Base-by-base conservation (phyloP, 257 asterid genomes). In the Solanum tacnaense region DNA sequence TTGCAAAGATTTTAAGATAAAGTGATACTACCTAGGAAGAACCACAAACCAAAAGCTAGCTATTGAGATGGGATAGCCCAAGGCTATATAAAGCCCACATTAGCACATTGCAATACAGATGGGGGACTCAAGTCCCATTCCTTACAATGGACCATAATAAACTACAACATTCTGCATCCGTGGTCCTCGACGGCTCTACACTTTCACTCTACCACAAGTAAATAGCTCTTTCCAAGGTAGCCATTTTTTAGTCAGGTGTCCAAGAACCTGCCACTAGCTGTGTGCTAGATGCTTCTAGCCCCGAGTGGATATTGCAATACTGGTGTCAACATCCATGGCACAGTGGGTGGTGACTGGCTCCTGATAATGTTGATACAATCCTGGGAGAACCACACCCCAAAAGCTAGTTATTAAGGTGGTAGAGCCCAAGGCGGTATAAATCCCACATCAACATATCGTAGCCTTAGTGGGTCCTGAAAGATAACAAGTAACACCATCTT, bases 401-500 rank as follows among this genome's bases (percentile, higher is more conserved):
- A 73, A 73, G 82, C 29, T 73, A 73, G 82, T 23, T 34, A 73
- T 73, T 34, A 10, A 73, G 27, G 49, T 73, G 82, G 29, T 39
- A 35, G 49, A 21, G 82, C 29, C 29, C 82, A 20, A 34, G 29
- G n/a, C 18, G 11, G 23, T 34, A 32, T 72, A 72, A 32, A 20
- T 16, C 5, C 27, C 44, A 72, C 5, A 73, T 72, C 27, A 73
- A 21, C 82, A 20, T 21, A 73, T 73, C n/a, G 16, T 79, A 44
- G 34, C 68, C 85, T 81, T 46, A 29, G 70, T 81, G 44, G 70
- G 85, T 49, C 44, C 29, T 29, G 41, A 46, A 81, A 29, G 41
- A 29, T 23, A 81, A 46, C 79, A 72, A 86, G 88, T 46, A 70
- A 86, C 83, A 25, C 41, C 86, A 68, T 91, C 86, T 68, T 86